Conservation (phyloP, 495 filamentous ascomycete genomes). For the Pyrenopolyporus hunteri region DNA sequence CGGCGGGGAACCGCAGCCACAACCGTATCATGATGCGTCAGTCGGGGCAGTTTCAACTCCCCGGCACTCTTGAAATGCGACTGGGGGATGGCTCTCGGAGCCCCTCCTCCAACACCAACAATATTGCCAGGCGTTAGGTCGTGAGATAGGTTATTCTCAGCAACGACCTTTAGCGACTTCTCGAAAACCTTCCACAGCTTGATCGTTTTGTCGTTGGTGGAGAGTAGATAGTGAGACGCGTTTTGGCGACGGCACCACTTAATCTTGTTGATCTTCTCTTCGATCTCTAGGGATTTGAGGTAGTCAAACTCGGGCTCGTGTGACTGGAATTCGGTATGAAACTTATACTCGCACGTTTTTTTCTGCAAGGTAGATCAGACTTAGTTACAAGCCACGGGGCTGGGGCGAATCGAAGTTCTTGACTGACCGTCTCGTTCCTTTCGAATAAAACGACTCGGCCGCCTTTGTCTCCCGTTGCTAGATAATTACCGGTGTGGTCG, state of each 20-base stretch:
- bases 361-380: conserved; percentile 66
- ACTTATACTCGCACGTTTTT: conserved; percentile 99
- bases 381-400: conserved; percentile 31
- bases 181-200: conserved; percentile 99
- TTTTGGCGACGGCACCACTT: conserved; percentile 99
- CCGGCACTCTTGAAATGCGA: conserved; percentile 78
- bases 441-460: conserved; percentile 96
- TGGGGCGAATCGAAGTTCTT: conserved; percentile 17
- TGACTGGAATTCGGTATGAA: conserved; percentile 99
- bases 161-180: conserved; percentile 97
- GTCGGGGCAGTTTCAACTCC: conserved; percentile 87
- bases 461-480: conserved; percentile 97
- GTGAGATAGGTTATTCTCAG: conserved; percentile 96
- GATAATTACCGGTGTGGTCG: conserved; percentile 97
- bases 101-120: conserved; percentile 72
- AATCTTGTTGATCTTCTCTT: conserved; percentile 99
- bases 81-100: conserved; percentile 69
- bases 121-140: conserved; percentile 83
- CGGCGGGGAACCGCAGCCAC: conserved; percentile 94
- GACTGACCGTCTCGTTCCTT: conserved; percentile 90
- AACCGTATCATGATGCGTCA: conserved; percentile 98
- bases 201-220: conserved; percentile 99
- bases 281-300: conserved; percentile 97
- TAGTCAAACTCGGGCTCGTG: conserved; percentile 99
- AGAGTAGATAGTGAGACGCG: conserved; percentile 96